A percentile compares a stretch with the other conserved stretches of the same genome.
phyloP scores from a whole-genome alignment of 2,329 filamentous ascomycete genomes.

The Calonectria honghensis region DNA sequence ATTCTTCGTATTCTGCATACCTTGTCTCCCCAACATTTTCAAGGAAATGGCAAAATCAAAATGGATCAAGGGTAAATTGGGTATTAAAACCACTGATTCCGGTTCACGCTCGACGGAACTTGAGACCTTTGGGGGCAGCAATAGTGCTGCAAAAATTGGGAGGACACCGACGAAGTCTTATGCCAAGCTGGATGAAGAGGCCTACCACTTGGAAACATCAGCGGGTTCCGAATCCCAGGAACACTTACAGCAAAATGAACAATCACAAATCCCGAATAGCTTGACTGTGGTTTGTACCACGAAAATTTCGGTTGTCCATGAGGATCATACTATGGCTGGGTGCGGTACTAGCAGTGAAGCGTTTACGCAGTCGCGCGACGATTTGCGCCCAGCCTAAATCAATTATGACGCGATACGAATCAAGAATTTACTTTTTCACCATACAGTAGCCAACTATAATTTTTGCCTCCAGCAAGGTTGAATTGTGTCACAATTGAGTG shows the following conservation, averaged over 20 bases:
- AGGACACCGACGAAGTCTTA: conserved; percentile 1
- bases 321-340: not conserved
- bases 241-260: not conserved
- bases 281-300: conserved; percentile 6
- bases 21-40: conserved; percentile 8
- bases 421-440: not conserved
- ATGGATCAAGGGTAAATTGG: not conserved
- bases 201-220: not conserved
- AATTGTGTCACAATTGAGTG: not conserved
- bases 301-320: not conserved
- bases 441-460: not conserved
- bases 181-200: conserved; percentile 5
- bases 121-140: conserved; percentile 4
- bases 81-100: not conserved
- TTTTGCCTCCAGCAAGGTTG: not conserved
- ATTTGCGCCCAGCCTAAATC: not conserved
- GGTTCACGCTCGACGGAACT: not conserved
- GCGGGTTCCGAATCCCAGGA: not conserved
- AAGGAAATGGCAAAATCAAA: not conserved
- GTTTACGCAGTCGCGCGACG: not conserved
- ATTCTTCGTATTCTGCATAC: conserved; percentile 11
- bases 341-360: not conserved
- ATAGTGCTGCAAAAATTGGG: not conserved
- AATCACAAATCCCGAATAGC: not conserved
- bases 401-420: not conserved